Evolutionary conservation across 805 yeast genomes (phyloP).

Genomic region (Saccharomycopsis sp.): DNA sequence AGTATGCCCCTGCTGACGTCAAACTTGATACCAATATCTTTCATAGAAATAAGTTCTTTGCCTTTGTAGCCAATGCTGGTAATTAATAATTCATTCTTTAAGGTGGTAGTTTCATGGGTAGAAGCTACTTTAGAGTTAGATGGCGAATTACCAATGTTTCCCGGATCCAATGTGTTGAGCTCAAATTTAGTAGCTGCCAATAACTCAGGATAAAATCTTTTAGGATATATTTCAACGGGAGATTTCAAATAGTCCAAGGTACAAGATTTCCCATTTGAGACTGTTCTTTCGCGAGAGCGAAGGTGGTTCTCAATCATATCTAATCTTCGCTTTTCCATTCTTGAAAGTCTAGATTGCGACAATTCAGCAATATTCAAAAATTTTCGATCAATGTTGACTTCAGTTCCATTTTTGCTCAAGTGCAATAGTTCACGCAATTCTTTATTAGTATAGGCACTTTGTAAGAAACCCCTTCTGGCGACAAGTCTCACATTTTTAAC

Average conservation of each 20-base stretch:
- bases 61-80: conserved; percentile 83
- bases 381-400: conserved; percentile 38
- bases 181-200: conserved; percentile 43
- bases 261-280: conserved; percentile 40
- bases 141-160: conserved; percentile 23
- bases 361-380: conserved; percentile 29
- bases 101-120: conserved; percentile 24
- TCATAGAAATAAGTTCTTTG: conserved; percentile 41
- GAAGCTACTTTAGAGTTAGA: conserved; percentile 25
- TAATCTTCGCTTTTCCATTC: conserved; percentile 59
- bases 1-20: conserved; percentile 38
- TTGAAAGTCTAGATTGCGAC: conserved; percentile 30
- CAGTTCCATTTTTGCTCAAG: conserved; percentile 40
- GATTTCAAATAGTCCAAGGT: conserved; percentile 58
- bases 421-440: conserved; percentile 82
- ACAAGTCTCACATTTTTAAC: conserved; percentile 65
- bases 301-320: conserved; percentile 51
- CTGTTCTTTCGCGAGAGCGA: too few species aligned
- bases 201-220: conserved; percentile 24
- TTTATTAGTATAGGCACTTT: conserved; percentile 86
- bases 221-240: conserved; percentile 46
- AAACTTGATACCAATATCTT: conserved; percentile 45
- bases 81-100: conserved; percentile 60
- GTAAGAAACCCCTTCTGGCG: conserved; percentile 80
- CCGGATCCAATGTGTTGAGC: conserved; percentile 35